phyloP scores from a whole-genome alignment of 2,329 filamentous ascomycete genomes.

The Ceratocystis ficicola region DNA sequence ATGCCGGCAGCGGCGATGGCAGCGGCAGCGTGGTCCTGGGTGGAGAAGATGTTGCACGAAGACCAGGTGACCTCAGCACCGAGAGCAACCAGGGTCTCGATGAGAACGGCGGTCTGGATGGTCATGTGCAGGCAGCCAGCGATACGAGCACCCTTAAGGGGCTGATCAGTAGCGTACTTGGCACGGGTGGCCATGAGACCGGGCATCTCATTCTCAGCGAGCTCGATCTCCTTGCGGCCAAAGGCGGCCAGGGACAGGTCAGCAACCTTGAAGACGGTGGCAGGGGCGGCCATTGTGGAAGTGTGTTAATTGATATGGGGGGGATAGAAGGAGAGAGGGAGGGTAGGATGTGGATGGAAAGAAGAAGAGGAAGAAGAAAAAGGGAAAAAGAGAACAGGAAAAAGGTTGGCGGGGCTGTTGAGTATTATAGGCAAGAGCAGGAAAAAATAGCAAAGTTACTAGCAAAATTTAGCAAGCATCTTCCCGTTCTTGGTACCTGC shows the following conservation, averaged over 20 bases:
- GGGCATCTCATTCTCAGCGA: slow-evolving; percentile 94
- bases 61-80: slow-evolving; percentile 99
- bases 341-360: slow-evolving; percentile 21
- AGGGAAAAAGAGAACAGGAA: slow-evolving; percentile 2
- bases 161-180: slow-evolving; percentile 90
- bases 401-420: slow-evolving; percentile 14
- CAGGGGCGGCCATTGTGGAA: slow-evolving; percentile 59
- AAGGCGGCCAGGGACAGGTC: slow-evolving; percentile 97
- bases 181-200: slow-evolving; percentile 89
- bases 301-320: slow-evolving; percentile 23
- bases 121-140: slow-evolving; percentile 99
- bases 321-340: slow-evolving; percentile 22
- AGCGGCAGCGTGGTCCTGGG: slow-evolving; percentile 94
- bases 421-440: slow-evolving; percentile 8
- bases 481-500: slow-evolving; percentile 9
- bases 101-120: slow-evolving; percentile 98
- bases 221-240: slow-evolving; percentile 96
- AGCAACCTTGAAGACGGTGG: slow-evolving; percentile 93
- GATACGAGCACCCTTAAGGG: slow-evolving; percentile 86
- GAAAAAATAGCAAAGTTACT: background rate
- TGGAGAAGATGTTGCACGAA: slow-evolving; percentile 99
- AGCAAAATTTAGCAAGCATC: slow-evolving; percentile 10
- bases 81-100: slow-evolving; percentile 89
- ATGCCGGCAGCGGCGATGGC: slow-evolving; percentile 90
- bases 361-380: slow-evolving; percentile 20